Evolutionary conservation across 495 filamentous ascomycete genomes (phyloP).

Genomic region (Amniculicola lignicola): DNA sequence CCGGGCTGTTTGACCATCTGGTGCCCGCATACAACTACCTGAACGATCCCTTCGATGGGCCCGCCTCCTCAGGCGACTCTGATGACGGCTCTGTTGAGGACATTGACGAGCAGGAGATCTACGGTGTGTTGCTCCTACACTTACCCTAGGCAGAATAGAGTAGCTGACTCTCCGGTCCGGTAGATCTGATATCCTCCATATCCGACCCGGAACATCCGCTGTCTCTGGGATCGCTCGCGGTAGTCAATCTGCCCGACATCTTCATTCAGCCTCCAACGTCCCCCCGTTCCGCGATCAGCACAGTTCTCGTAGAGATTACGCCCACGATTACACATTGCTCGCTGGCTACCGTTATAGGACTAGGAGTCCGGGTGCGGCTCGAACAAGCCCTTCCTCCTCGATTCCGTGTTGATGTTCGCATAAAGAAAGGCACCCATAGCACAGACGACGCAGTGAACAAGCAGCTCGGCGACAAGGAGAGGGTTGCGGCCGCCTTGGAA

Average conservation of each 20-base stretch:
- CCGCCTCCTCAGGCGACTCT: slow-evolving; percentile 49
- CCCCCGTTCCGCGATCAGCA: slow-evolving; percentile 45
- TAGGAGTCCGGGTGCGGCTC: slow-evolving; percentile 85
- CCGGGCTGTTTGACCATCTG: slow-evolving; percentile 47
- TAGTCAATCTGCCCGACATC: slow-evolving; percentile 92
- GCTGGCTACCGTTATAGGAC: slow-evolving; percentile 91
- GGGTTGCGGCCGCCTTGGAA: slow-evolving; percentile 90
- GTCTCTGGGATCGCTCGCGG: slow-evolving; percentile 84
- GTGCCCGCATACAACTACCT: slow-evolving; percentile 49
- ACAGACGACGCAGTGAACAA: slow-evolving; percentile 94
- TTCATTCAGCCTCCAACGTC: slow-evolving; percentile 60
- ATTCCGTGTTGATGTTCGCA: slow-evolving; percentile 86
- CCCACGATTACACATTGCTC: slow-evolving; percentile 98
- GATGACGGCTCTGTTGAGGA: slow-evolving; percentile 68
- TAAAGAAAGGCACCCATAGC: slow-evolving; percentile 93
- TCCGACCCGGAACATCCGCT: slow-evolving; percentile 95
- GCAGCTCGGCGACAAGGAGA: slow-evolving; percentile 92
- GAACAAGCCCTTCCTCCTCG: slow-evolving; percentile 90
- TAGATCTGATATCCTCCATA: slow-evolving; percentile 89
- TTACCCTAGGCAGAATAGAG: slow-evolving; percentile 2
- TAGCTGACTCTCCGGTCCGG: slow-evolving; percentile 29
- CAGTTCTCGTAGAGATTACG: slow-evolving; percentile 72
- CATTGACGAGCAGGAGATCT: slow-evolving; percentile 96
- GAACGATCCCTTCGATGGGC: slow-evolving; percentile 52
- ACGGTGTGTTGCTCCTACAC: slow-evolving; percentile 56